A percentile compares a stretch with the other conserved stretches of the same genome.
phyloP scores from a whole-genome alignment of 179 eudicot genomes.

The Camellia oleifera region DNA sequence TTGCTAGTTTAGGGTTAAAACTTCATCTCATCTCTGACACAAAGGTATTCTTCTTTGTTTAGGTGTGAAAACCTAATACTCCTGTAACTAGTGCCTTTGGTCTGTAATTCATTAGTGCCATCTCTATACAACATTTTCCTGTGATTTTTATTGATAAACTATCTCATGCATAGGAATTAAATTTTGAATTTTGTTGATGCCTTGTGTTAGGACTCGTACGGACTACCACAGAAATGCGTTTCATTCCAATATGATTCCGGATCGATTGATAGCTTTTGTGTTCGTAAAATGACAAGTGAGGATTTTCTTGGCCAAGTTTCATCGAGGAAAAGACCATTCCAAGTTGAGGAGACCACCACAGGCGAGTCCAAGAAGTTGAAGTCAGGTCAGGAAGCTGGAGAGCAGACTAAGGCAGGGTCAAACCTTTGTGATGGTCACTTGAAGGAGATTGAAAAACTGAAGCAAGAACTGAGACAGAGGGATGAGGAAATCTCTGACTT shows the following conservation, averaged over 20 bases:
- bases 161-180: conserved; percentile 6
- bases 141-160: background rate
- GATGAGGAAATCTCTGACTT: conserved; percentile 64
- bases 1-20: background rate
- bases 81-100: background rate
- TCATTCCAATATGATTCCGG: conserved; percentile 49
- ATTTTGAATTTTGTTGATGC: background rate
- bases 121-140: background rate
- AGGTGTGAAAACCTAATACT: background rate
- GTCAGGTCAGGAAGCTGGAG: conserved; percentile 28
- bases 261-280: conserved; percentile 40
- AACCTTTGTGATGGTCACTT: conserved; percentile 36
- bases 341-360: conserved; percentile 27
- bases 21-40: background rate
- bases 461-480: conserved; percentile 50
- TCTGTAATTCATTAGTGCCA: background rate
- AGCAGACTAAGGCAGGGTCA: conserved; percentile 13
- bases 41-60: background rate
- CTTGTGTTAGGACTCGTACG: conserved; percentile 61
- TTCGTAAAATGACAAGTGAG: conserved; percentile 58
- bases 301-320: conserved; percentile 21
- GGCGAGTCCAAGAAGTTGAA: conserved; percentile 47
- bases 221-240: conserved; percentile 59
- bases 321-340: conserved; percentile 54
- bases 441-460: conserved; percentile 69